Conservation (phyloP, 768 basidiomycete genomes). For the Boletus subcaerulescens region DNA sequence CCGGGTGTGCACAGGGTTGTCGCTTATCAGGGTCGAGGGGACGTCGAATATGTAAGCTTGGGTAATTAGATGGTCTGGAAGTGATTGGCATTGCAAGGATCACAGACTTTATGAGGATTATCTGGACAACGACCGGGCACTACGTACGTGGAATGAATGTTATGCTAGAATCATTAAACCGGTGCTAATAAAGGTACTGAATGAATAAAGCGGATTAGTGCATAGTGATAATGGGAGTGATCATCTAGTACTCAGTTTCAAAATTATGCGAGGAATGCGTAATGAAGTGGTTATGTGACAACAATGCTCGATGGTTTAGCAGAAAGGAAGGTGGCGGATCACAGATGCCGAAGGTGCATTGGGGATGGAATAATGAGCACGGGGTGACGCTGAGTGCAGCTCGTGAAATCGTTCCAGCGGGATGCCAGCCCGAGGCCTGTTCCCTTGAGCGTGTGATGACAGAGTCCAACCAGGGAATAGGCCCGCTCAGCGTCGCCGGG, state of each 20-base stretch:
- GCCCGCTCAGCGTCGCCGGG: constrained; percentile 35
- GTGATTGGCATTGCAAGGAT: constrained; percentile 8
- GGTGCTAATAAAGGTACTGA: constrained; percentile 24
- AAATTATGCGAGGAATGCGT: constrained; percentile 34
- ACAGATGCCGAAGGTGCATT: constrained; percentile 22
- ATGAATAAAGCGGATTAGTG: constrained; percentile 33
- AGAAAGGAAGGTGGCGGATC: constrained; percentile 27
- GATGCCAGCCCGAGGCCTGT: constrained; percentile 17
- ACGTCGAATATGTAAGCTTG: not conserved
- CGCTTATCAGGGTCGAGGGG: constrained; percentile 25
- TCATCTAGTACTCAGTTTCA: constrained; percentile 30
- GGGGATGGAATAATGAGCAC: constrained; percentile 14
- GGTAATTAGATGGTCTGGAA: not conserved
- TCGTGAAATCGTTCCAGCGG: constrained; percentile 5
- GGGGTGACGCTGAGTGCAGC: constrained; percentile 7
- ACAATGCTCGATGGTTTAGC: constrained; percentile 29
- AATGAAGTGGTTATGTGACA: constrained; percentile 40
- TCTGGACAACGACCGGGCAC: constrained; percentile 2
- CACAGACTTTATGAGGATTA: constrained; percentile 5
- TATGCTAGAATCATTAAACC: constrained; percentile 33
- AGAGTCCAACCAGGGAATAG: constrained; percentile 5
- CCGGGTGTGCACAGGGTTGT: not conserved
- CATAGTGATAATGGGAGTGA: constrained; percentile 26
- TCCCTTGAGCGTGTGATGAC: constrained; percentile 4
- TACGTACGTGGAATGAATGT: constrained; percentile 24